Percentiles rank a stretch among this genome's conserved stretches.
Conservation (phyloP, 2,329 filamentous ascomycete genomes). For the Arthroderma uncinatum region DNA sequence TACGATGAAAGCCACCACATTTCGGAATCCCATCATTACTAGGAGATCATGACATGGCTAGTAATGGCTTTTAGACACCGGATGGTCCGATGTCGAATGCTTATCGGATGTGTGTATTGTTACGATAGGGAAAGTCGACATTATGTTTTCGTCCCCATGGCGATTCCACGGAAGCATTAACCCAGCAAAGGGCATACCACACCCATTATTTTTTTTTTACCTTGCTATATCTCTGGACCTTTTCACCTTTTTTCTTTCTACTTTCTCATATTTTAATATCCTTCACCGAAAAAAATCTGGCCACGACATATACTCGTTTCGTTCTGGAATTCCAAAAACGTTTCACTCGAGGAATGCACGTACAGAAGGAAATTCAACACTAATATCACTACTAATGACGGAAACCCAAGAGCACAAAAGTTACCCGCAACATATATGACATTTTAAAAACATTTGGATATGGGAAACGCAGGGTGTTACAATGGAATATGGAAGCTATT, state of each 20-base stretch:
- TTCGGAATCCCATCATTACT: conserved; percentile 13
- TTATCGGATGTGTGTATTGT: background rate
- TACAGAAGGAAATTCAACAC: background rate
- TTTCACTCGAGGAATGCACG: background rate
- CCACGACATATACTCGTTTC: background rate
- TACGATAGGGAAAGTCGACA: background rate
- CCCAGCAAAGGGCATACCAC: background rate
- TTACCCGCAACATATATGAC: conserved; percentile 2
- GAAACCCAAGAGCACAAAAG: background rate
- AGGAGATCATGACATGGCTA: background rate
- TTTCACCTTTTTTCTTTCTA: background rate
- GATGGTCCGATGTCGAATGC: background rate
- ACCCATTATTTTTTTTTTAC: background rate
- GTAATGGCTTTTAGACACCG: background rate
- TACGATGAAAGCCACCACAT: conserved; percentile 13
- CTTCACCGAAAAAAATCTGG: background rate
- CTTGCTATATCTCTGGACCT: background rate
- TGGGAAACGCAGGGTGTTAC: background rate
- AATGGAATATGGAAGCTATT: conserved; percentile 1
- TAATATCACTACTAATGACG: conserved; percentile 1
- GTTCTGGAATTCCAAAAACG: conserved; percentile 3
- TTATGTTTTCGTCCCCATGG: background rate
- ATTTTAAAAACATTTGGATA: background rate
- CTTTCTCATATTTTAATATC: background rate
- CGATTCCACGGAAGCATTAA: background rate